Evolutionary conservation across 2,329 filamentous ascomycete genomes (phyloP), one percentile per base, ranked within the genome.

Genomic region (Plenodomus tracheiphilus): DNA sequence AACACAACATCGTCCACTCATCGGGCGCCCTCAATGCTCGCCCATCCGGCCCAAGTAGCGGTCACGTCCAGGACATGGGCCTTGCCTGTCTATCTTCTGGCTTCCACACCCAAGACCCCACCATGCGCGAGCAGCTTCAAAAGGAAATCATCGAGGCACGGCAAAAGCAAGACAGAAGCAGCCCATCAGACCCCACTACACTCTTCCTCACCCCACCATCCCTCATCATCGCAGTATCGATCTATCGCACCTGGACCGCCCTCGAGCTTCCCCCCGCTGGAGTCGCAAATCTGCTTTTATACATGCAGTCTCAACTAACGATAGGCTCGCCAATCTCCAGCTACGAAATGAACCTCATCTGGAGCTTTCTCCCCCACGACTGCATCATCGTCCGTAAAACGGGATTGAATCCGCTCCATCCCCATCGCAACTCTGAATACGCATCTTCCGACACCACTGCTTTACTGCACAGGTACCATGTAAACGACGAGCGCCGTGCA

Each of bases 41-140:
- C 34, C 87, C 91, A 21, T 83, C 87, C 1, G 82, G 79, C 17
- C 84, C 90, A 60, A 90, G 95, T 53, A 81, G 76, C 49, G 81
- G 81, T 39, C 89, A 82, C 36, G 93, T 97, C 67, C 91, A 96
- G 64, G 91, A 97, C 73, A 89, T 97, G 20, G 94, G 94, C 49
- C 81, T 97, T 47, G 93, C 93, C 36, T 99, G 94, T 66, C 79
- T 99, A 46, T 97, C 94, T 2, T 94, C 10, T 55, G 61, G 18
- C 18, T 40, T 8, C 16, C 36, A 1, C 13, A 44, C 1, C 40
- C 0, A 54, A 46, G 16, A 22, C 51, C 2, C 94, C 16, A 83
- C 88, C 17, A 95, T 97, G 91, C 87, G 94, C 68, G 91, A 96
- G 74, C 92, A 97, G 73, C 78, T 99, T 44, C 91, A 97, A 74